These are phyloP conservation scores for Acanthamoeba triangularis DNA, from an alignment of 208 protist species.

Conservation along the genomic window DNA sequence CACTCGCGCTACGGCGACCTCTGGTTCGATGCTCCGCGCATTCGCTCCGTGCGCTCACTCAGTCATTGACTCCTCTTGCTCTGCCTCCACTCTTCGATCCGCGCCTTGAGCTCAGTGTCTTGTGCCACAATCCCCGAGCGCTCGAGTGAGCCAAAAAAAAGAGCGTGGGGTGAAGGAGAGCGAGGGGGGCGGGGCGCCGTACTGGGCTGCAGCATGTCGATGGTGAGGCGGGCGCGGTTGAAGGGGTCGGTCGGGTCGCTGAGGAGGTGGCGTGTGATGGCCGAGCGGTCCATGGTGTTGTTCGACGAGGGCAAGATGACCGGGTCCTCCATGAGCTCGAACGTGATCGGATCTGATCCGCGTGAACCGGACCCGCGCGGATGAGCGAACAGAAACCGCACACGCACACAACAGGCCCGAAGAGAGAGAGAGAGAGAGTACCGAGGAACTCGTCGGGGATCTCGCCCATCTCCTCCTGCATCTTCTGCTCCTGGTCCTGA, in stretches of 20 bases:
- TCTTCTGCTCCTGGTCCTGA: conserved; percentile 52
- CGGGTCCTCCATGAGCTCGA: conserved; percentile 85
- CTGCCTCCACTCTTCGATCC: conserved; percentile 76
- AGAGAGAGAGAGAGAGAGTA: neutral
- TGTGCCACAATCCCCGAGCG: too few relatives aligned
- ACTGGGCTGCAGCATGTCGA: conserved; percentile 76
- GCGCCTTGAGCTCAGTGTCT: conserved; percentile 73
- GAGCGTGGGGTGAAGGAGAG: neutral
- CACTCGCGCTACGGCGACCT: too few relatives aligned
- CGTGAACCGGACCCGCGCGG: neutral
- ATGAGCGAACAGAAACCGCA: neutral
- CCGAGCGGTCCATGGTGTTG: conserved; percentile 77
- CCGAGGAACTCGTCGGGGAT: conserved; percentile 84
- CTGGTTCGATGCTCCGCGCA: too few relatives aligned
- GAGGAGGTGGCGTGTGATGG: conserved; percentile 82
- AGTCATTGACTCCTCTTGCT: neutral
- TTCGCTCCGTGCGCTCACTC: too few relatives aligned
- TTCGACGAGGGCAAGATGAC: conserved; percentile 81
- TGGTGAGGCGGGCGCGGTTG: conserved; percentile 77
- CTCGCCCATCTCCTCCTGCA: conserved; percentile 81
- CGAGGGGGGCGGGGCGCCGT: neutral
- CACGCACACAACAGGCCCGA: neutral
- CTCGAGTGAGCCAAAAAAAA: neutral
- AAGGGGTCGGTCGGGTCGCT: conserved; percentile 84
- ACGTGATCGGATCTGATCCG: conserved; percentile 81